phyloP scores from a whole-genome alignment of 768 basidiomycete genomes.

The Mycena belliarum region DNA sequence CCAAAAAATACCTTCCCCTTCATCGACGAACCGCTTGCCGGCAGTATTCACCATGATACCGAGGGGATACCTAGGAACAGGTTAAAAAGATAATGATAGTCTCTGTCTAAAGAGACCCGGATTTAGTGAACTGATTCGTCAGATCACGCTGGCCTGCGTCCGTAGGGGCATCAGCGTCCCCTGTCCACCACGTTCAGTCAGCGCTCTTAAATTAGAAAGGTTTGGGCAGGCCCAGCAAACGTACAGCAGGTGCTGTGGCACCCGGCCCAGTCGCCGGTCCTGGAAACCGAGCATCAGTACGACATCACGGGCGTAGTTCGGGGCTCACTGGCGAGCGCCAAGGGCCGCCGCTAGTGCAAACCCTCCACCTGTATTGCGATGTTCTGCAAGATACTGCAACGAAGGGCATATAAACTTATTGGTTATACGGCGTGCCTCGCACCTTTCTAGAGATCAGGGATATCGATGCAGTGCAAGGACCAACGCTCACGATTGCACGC shows the following conservation, averaged over 20 bases:
- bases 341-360: conserved; percentile 50
- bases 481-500: conserved; percentile 48
- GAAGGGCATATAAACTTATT: conserved; percentile 11
- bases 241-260: conserved; percentile 58
- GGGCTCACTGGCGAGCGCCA: conserved; percentile 40
- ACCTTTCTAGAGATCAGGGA: conserved; percentile 40
- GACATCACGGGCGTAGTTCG: background rate
- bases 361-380: conserved; percentile 50
- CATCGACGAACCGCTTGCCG: conserved; percentile 68
- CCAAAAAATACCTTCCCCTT: conserved; percentile 48
- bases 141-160: conserved; percentile 55
- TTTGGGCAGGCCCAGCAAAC: background rate
- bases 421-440: conserved; percentile 72
- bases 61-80: conserved; percentile 67
- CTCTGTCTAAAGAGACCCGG: too few species aligned
- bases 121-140: conserved; percentile 74
- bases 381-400: background rate
- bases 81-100: too few species aligned
- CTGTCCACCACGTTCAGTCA: conserved; percentile 33
- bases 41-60: conserved; percentile 66
- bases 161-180: conserved; percentile 62
- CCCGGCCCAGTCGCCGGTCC: conserved; percentile 68
- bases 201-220: background rate
- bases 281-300: background rate
- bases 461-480: background rate